phyloP scores from a whole-genome alignment of 2,329 filamentous ascomycete genomes.

The Stromatinia cepivora region DNA sequence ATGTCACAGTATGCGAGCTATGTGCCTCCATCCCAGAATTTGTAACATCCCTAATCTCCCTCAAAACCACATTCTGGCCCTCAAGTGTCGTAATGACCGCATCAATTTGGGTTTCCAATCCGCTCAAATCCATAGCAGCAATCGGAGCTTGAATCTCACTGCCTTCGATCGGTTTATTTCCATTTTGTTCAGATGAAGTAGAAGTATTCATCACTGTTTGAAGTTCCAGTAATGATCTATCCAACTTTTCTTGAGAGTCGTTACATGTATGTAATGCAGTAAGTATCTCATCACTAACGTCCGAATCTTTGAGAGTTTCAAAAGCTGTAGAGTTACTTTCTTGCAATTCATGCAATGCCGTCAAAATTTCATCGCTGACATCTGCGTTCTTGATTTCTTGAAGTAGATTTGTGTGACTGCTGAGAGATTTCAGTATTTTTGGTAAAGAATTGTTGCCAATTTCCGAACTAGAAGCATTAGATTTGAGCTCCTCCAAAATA shows the following conservation, averaged over 20 bases:
- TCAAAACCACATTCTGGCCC: conserved; percentile 28
- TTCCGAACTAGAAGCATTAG: conserved; percentile 24
- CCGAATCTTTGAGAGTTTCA: conserved; percentile 34
- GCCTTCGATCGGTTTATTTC: neutral
- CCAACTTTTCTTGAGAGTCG: conserved; percentile 12
- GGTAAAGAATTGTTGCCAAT: conserved; percentile 19
- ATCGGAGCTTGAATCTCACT: neutral
- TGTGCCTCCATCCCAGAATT: conserved; percentile 30
- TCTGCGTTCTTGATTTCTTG: conserved; percentile 40
- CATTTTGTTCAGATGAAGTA: neutral
- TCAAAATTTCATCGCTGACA: conserved; percentile 39
- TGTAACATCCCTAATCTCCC: conserved; percentile 22
- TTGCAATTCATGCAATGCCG: conserved; percentile 35
- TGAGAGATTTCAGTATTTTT: conserved; percentile 33
- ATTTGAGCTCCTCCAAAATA: conserved; percentile 30
- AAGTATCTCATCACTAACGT: conserved; percentile 40
- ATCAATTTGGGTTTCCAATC: conserved; percentile 2
- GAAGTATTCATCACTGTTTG: neutral
- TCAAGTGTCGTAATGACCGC: conserved; percentile 23
- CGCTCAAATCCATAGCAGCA: neutral
- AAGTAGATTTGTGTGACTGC: conserved; percentile 32
- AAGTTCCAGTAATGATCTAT: neutral
- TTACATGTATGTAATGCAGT: conserved; percentile 35
- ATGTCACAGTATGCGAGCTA: conserved; percentile 27
- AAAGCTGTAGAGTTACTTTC: conserved; percentile 31